Evolutionary conservation across 768 basidiomycete genomes (phyloP), one percentile per base, ranked within the genome.

Genomic region (Boletus subparvulus): DNA sequence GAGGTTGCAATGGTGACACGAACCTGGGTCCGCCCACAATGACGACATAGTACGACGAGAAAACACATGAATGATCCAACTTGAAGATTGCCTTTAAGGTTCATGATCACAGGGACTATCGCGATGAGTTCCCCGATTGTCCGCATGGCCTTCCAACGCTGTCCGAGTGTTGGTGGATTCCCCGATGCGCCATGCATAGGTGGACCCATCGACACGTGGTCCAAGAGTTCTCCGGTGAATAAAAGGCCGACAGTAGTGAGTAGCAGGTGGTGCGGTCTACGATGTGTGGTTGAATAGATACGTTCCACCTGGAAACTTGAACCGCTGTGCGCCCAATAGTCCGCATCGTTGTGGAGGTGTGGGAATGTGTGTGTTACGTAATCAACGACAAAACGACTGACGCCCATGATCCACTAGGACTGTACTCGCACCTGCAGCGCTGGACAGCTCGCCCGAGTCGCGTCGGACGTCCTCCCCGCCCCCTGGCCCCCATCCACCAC

Each of bases 51-150:
- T 21, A 98, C 80, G 47, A 98, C 83, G 30, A 98, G 80, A 21
- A 75, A 71, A 64, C 88, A 91, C 94, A 98, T 98, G 74, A 99
- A 97, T 0, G 88, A 90, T 5, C 96, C 97, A 2, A n/a, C n/a
- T n/a, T 98, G 96, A 37, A 98, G 82, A 67, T 99, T 93, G n/a
- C 96, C 97, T 66, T 97, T 98, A 54, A 99, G 83, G 64, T 98
- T 98, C 61, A 93, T 82, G 19, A 98, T 78, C 58, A 95, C 94
- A 12, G 96, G 95, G 4, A 98, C 87, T 51, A 98, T 92, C 80
- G 98, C 93, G 63, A 98, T 94, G 53, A 98, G 86, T 69, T 98
- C 94, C 77, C 98, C 89, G 46, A 98, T 85, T 41, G 89, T 82
- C 47, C 79, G 79, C 83, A 99, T 94, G 33, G 95, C 94, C 59